phyloP scores from a whole-genome alignment of 176 grass and related monocot genomes.

The Coix lacrymajobi region DNA sequence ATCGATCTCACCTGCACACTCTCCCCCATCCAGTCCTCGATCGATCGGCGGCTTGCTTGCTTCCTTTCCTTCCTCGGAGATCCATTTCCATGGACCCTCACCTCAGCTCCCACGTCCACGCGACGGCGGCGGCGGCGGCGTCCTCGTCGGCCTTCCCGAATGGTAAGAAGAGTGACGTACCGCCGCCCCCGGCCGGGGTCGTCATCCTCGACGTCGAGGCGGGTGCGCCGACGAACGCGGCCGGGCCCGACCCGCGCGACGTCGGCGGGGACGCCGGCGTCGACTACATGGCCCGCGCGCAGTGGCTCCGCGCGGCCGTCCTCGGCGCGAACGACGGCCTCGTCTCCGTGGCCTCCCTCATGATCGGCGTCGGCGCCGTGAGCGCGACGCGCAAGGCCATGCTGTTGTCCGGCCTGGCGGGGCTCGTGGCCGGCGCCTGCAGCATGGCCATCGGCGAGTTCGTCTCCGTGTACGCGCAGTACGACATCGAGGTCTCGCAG shows the following conservation, averaged over 20 bases:
- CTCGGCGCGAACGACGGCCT: slow-evolving; percentile 96
- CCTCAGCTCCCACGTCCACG: slow-evolving; percentile 43
- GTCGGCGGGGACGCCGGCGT: not conserved
- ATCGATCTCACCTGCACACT: not conserved
- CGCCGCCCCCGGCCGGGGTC: not conserved
- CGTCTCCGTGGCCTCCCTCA: slow-evolving; percentile 87
- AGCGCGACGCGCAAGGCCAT: slow-evolving; percentile 43
- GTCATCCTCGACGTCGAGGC: slow-evolving; percentile 26
- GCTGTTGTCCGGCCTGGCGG: slow-evolving; percentile 74
- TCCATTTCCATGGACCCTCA: slow-evolving; percentile 50
- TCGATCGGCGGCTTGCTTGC: too few species aligned
- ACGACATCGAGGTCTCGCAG: slow-evolving; percentile 72
- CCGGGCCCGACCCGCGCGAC: not conserved
- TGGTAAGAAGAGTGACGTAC: not conserved
- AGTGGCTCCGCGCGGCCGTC: slow-evolving; percentile 92
- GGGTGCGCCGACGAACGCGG: not conserved
- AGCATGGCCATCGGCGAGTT: slow-evolving; percentile 99
- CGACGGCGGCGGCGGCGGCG: not conserved
- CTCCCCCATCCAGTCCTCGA: not conserved
- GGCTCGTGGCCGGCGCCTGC: slow-evolving; percentile 85
- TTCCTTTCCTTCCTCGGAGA: not conserved
- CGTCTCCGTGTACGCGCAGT: slow-evolving; percentile 90
- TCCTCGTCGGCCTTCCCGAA: not conserved
- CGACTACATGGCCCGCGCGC: slow-evolving; percentile 78
- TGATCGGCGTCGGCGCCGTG: slow-evolving; percentile 81